Evolutionary conservation across 2,329 filamentous ascomycete species (phyloP), one percentile per base, ranked within the genome.

Genomic region (Cytospora paraplurivora): DNA sequence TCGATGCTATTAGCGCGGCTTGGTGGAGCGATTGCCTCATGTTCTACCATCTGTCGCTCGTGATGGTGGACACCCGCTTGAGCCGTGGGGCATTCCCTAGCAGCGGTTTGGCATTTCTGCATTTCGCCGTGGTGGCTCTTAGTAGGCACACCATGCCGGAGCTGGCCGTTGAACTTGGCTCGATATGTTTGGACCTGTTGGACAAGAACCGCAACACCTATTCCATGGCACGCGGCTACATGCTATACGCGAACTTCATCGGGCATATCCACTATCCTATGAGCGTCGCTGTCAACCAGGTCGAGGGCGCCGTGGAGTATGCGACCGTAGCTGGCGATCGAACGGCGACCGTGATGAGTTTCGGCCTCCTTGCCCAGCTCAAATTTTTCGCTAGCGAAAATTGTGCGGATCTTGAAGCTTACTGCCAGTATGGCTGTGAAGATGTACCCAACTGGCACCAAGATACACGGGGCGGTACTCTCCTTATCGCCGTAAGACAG

Each of bases 1-100:
- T 87, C 0, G 89, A 93, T 75, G 84, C 90, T 13, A 80, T 88
- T 10, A 86, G 84, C 67, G 85, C 88, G 15, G 88, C 88, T 4
- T 92, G 88, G 79, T 93, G 91, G 91, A 87, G 83, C 49, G 86
- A 93, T 69, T 80, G 80, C 21, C 75, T 92, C 11, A 81, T 87
- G n/a, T 92, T 91, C 71, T 93, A 92, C 72, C 85, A 91, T 68
- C 81, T 89, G 33, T 81, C 86, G 0, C 76, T 93, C 15, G 81
- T 87, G 65, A 85, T 93, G 78, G 77, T 92, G 62, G 79, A 87
- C 59, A 79, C 88, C 60, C 88, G 91, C 71, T 76, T 93, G 7
- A 79, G 81, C 2, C 77, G 79, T 12, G 90, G 89, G 0, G 78
- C 82, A 7, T 90, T 89, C 67, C 86, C 89, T 6, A 89, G 93